These are phyloP conservation scores for Knoxdaviesia capensis DNA, from an alignment of 2,329 filamentous ascomycete genomes.

Conservation along the genomic window DNA sequence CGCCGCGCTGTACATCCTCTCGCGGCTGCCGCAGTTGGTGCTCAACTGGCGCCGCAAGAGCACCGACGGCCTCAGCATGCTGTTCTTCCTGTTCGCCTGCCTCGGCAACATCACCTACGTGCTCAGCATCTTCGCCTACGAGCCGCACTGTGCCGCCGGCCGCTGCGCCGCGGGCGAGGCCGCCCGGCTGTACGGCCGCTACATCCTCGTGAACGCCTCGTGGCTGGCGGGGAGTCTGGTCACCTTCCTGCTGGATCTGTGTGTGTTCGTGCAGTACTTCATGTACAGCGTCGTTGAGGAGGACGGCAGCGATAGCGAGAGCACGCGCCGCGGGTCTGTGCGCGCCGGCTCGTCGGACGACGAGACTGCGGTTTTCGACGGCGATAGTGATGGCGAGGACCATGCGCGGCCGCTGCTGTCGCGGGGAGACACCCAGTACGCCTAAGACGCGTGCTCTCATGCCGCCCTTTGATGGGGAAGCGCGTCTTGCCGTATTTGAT, in stretches of 20 bases:
- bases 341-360: too few relatives aligned
- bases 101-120: slow-evolving; percentile 91
- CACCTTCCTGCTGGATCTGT: slow-evolving; percentile 65
- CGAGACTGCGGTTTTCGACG: too few relatives aligned
- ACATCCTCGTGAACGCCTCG: slow-evolving; percentile 75
- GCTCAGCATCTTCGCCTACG: slow-evolving; percentile 76
- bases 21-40: slow-evolving; percentile 72
- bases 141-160: slow-evolving; percentile 41
- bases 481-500: too few relatives aligned
- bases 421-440: too few relatives aligned
- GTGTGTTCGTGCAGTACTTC: slow-evolving; percentile 84
- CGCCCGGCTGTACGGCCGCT: slow-evolving; percentile 47
- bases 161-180: slow-evolving; percentile 47
- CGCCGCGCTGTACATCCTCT: slow-evolving; percentile 73
- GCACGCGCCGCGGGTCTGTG: too few relatives aligned
- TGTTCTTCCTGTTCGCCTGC: slow-evolving; percentile 95
- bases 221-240: slow-evolving; percentile 84
- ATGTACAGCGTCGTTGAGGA: slow-evolving; percentile 42
- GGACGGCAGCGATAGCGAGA: slow-evolving; percentile 10
- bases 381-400: neutral
- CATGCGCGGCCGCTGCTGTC: too few relatives aligned
- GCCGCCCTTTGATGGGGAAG: too few relatives aligned
- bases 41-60: slow-evolving; percentile 85
- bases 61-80: slow-evolving; percentile 78
- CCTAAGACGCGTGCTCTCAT: too few relatives aligned